Base-by-base conservation (phyloP, 306 rosid species). In the Biancaea sappan region DNA sequence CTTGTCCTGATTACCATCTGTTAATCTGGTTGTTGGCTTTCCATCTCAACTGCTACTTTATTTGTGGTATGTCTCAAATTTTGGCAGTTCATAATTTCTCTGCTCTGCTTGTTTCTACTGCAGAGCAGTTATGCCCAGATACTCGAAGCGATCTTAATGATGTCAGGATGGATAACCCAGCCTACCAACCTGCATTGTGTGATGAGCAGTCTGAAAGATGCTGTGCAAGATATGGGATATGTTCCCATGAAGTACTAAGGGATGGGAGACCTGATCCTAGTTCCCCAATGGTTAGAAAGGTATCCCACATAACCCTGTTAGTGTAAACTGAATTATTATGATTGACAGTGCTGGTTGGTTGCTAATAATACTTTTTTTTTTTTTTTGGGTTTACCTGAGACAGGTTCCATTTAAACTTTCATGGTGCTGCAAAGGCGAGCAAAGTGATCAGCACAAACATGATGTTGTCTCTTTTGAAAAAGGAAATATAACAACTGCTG, bases 401-500 rank as follows among this genome's bases (percentile, higher is more conserved):
- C 86, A 94, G 99, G 99, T 96, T 50, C 86, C 97, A 5, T 94
- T 94, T 81, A 92, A 88, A 72, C 96, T 94, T 75, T 85, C 91
- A 77, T 94, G 99, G 99, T 83, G 73, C 77, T 92, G 92, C 88
- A 90, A 92, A 72, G 96, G 97, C 8, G 93, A 90, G 25, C 72
- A 84, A 66, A 94, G 91, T 86, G 95, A 92, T 80, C 95, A 90
- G 75, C 87, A 90, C 84, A 87, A 92, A 83, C 99, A 94, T 75
- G 98, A 93, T 71, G 70, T 92, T 44, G 97, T 94, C 76, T 94
- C 97, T 70, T 94, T 94, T 69, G 97, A 94, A 83, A 87, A 81
- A 82, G 97, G 99, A 82, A 92, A 94, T 76, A 94, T 94, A 79
- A 92, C 93, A 67, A 92, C 99, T 69, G 93, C 99, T 66, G 93